These are phyloP conservation scores for Flaveria brownii DNA, from an alignment of 129 eudicot species.

Conservation along the genomic window DNA sequence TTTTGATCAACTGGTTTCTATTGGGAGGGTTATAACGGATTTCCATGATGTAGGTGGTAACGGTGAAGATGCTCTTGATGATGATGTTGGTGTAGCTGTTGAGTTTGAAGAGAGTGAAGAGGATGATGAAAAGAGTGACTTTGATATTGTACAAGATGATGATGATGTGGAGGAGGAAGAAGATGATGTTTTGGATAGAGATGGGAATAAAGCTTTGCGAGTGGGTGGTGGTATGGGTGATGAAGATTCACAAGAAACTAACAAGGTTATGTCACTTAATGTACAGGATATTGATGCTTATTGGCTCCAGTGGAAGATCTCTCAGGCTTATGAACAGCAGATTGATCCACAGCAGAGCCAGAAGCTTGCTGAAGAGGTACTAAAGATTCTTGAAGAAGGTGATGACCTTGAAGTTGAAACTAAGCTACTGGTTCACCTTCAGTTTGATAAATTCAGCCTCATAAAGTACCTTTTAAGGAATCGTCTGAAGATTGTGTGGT, in stretches of 20 bases:
- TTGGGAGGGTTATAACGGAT: conserved; percentile 72
- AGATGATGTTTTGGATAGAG: conserved; percentile 58
- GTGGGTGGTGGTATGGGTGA: conserved; percentile 91
- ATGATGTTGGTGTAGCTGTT: conserved; percentile 88
- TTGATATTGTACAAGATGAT: conserved; percentile 71
- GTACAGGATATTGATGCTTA: conserved; percentile 93
- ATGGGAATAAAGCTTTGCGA: conserved; percentile 70
- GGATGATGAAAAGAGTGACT: conserved; percentile 77
- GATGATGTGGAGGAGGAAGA: conserved; percentile 87
- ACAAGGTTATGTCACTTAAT: conserved; percentile 74
- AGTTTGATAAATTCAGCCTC: conserved; percentile 72
- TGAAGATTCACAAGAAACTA: conserved; percentile 64
- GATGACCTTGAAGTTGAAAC: conserved; percentile 81
- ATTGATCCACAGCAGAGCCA: conserved; percentile 90
- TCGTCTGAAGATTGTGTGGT: conserved; percentile 84
- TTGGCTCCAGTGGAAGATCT: conserved; percentile 94
- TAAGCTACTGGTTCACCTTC: conserved; percentile 65
- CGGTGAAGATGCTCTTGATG: conserved; percentile 63
- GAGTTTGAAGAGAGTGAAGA: conserved; percentile 94
- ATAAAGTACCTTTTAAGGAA: conserved; percentile 71
- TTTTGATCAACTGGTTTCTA: conserved; percentile 58
- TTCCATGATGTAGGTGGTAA: conserved; percentile 55
- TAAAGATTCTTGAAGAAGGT: conserved; percentile 84
- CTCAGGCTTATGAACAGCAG: conserved; percentile 85
- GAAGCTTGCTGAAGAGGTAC: conserved; percentile 83